phyloP scores from a whole-genome alignment of 176 grass and related monocot genomes.

The Eleusine indica region DNA sequence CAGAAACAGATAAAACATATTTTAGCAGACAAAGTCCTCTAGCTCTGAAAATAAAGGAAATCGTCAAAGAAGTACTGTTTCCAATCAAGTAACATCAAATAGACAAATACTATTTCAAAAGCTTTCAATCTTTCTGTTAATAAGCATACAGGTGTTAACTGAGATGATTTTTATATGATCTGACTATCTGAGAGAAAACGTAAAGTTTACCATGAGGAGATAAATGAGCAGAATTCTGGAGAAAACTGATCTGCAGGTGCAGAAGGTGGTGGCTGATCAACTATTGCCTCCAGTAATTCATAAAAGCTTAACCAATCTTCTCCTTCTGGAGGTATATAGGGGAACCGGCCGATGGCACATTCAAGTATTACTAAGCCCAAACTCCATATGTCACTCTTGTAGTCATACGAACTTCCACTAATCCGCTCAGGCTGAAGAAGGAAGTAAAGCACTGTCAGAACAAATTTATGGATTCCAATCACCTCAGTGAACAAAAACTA shows the following conservation, averaged over 20 bases:
- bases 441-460: conserved; percentile 45
- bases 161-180: conserved; percentile 24
- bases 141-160: background rate
- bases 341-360: conserved; percentile 92
- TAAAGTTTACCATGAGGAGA: conserved; percentile 75
- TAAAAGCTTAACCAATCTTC: conserved; percentile 92
- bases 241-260: conserved; percentile 94
- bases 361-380: conserved; percentile 97
- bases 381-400: conserved; percentile 99
- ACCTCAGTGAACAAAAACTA: conserved; percentile 19
- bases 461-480: conserved; percentile 19
- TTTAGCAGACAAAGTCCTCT: background rate
- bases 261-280: conserved; percentile 95
- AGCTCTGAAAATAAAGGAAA: background rate
- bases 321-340: conserved; percentile 82
- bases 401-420: conserved; percentile 92
- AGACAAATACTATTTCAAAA: background rate
- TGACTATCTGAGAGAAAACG: background rate
- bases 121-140: background rate
- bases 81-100: background rate
- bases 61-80: background rate
- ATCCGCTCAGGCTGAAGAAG: conserved; percentile 83
- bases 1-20: background rate
- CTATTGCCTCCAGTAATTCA: conserved; percentile 95
- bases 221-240: conserved; percentile 94